Conservation (phyloP, 495 filamentous ascomycete species). For the Podospora anserina region DNA sequence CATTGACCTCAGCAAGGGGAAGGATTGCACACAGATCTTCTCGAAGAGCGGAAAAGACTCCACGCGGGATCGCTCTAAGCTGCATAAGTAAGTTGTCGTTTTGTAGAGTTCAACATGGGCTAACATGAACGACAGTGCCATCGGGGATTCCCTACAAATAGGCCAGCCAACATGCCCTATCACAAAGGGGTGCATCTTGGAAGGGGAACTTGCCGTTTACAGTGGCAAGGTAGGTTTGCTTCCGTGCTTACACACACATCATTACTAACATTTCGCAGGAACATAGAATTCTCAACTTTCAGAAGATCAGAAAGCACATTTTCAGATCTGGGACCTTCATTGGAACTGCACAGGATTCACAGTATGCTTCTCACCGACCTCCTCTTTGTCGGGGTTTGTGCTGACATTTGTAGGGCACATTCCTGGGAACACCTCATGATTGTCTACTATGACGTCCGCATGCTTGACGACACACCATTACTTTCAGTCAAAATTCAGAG, state of each 20-base stretch:
- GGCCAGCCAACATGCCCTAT: slow-evolving; percentile 55
- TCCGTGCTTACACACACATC: neutral
- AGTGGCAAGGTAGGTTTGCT: slow-evolving; percentile 51
- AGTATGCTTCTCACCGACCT: slow-evolving; percentile 36
- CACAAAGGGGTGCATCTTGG: slow-evolving; percentile 64
- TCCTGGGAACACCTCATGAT: slow-evolving; percentile 78
- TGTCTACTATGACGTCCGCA: slow-evolving; percentile 72
- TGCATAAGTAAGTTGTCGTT: slow-evolving; percentile 51
- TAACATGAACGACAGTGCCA: slow-evolving; percentile 33
- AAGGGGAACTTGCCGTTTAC: slow-evolving; percentile 79
- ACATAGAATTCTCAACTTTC: slow-evolving; percentile 61
- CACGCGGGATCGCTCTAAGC: slow-evolving; percentile 60
- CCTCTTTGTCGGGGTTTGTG: neutral
- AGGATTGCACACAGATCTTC: slow-evolving; percentile 67
- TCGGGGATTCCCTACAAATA: slow-evolving; percentile 57
- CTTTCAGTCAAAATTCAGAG: slow-evolving; percentile 56
- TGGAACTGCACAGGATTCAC: slow-evolving; percentile 66
- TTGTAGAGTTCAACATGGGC: slow-evolving; percentile 3
- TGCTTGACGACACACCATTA: slow-evolving; percentile 66
- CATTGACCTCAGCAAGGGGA: slow-evolving; percentile 59
- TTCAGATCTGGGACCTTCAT: slow-evolving; percentile 68
- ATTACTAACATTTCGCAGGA: slow-evolving; percentile 29
- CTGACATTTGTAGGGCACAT: slow-evolving; percentile 48
- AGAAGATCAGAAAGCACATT: slow-evolving; percentile 78
- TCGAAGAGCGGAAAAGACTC: slow-evolving; percentile 91